Conservation (phyloP, 2,329 filamentous ascomycete genomes). For the Calonectria crousiana region DNA sequence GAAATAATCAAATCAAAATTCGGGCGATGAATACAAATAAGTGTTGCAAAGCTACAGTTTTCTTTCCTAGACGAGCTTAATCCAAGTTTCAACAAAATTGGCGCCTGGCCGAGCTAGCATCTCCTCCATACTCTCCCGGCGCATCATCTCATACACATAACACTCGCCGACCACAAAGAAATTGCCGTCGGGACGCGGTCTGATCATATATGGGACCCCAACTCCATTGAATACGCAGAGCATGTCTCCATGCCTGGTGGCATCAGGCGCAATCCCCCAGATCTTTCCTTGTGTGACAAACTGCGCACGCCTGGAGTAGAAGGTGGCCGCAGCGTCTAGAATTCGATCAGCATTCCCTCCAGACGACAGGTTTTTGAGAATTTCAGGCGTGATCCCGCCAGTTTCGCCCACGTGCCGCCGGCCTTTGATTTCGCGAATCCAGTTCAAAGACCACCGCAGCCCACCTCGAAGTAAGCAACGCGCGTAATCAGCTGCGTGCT, state of each 20-base stretch:
- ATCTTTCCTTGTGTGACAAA: not conserved
- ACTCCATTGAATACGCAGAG: not conserved
- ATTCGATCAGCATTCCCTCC: conserved; percentile 7
- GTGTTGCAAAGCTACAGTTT: too few species aligned
- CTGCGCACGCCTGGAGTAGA: not conserved
- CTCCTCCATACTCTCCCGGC: not conserved
- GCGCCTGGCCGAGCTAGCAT: not conserved
- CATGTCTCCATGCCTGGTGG: not conserved
- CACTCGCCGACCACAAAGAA: not conserved
- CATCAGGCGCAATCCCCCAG: conserved; percentile 8
- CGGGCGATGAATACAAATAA: too few species aligned
- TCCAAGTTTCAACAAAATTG: not conserved
- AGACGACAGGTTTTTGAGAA: not conserved
- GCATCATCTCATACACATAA: conserved; percentile 3
- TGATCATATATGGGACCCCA: not conserved
- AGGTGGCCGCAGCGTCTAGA: conserved; percentile 13
- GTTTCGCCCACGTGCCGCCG: too few species aligned
- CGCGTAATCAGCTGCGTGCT: conserved; percentile 6
- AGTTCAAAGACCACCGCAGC: conserved; percentile 9
- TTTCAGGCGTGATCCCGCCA: not conserved
- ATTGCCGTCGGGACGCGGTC: not conserved
- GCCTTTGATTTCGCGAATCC: not conserved
- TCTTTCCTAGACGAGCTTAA: not conserved
- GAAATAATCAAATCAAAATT: not conserved
- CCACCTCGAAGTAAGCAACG: conserved; percentile 10